These are phyloP conservation scores for Podila minutissima DNA, from an alignment of 192 early-diverging fungal species.

Conservation along the genomic window DNA sequence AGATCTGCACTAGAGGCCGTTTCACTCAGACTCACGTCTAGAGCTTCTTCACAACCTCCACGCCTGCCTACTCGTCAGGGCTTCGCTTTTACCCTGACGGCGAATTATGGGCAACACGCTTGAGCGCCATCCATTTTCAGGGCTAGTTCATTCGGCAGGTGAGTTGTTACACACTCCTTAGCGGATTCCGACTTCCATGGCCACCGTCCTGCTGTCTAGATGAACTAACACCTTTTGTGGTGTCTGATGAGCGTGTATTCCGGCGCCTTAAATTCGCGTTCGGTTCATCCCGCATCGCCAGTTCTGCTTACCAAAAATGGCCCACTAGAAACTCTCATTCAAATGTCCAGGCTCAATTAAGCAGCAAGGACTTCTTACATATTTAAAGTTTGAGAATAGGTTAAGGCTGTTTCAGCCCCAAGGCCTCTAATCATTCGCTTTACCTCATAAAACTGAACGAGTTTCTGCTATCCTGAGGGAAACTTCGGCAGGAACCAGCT, in stretches of 20 bases:
- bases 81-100: slow-evolving; percentile 65
- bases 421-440: slow-evolving; percentile 88
- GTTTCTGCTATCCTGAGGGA: slow-evolving; percentile 86
- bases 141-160: slow-evolving; percentile 63
- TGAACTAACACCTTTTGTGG: slow-evolving; percentile 87
- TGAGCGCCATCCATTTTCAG: slow-evolving; percentile 72
- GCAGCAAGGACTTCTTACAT: slow-evolving; percentile 77
- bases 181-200: slow-evolving; percentile 87
- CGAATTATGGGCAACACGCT: slow-evolving; percentile 80
- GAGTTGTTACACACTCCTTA: slow-evolving; percentile 80
- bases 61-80: slow-evolving; percentile 75
- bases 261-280: slow-evolving; percentile 80
- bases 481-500: slow-evolving; percentile 88
- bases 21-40: slow-evolving; percentile 72
- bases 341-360: slow-evolving; percentile 72
- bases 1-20: slow-evolving; percentile 79
- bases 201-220: slow-evolving; percentile 85
- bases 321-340: slow-evolving; percentile 89
- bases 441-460: slow-evolving; percentile 82
- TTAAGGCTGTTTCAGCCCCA: slow-evolving; percentile 78
- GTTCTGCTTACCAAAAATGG: slow-evolving; percentile 93
- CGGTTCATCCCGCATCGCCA: slow-evolving; percentile 90
- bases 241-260: slow-evolving; percentile 78
- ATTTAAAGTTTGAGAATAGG: slow-evolving; percentile 90
- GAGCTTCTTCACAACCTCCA: slow-evolving; percentile 69